These are phyloP conservation scores for Russula virescens DNA, from an alignment of 768 basidiomycete genomes.

Conservation along the genomic window DNA sequence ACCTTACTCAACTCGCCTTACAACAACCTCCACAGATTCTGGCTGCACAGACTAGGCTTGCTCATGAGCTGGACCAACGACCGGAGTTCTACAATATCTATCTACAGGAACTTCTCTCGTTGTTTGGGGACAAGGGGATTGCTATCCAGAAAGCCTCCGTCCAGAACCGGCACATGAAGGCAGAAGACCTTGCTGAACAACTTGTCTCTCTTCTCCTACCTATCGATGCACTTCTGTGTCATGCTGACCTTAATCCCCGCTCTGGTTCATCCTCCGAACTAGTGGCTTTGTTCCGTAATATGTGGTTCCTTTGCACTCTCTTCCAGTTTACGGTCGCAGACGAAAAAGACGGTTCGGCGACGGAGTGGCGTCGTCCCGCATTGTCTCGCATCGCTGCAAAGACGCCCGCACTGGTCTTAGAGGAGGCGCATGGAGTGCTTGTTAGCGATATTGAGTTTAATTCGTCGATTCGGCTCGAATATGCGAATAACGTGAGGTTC, in stretches of 20 bases:
- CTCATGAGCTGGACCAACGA: constrained; percentile 66
- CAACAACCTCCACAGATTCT: constrained; percentile 50
- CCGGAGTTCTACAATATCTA: constrained; percentile 77
- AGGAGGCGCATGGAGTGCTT: constrained; percentile 74
- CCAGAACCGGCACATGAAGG: constrained; percentile 60
- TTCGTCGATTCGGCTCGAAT: constrained; percentile 83
- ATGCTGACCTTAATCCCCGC: constrained; percentile 61
- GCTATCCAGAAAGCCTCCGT: constrained; percentile 80
- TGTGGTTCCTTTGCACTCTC: constrained; percentile 91
- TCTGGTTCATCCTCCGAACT: constrained; percentile 50
- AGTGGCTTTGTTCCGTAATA: constrained; percentile 77
- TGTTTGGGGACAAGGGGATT: constrained; percentile 89
- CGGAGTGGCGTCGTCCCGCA: constrained; percentile 75
- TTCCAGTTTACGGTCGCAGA: constrained; percentile 65
- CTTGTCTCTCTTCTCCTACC: constrained; percentile 84
- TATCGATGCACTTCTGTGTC: constrained; percentile 79
- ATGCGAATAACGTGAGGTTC: constrained; percentile 58
- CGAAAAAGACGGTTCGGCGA: constrained; percentile 52
- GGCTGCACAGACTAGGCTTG: constrained; percentile 85
- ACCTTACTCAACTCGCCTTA: not conserved
- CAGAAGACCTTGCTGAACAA: constrained; percentile 80
- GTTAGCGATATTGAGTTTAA: constrained; percentile 91
- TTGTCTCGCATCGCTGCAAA: constrained; percentile 76
- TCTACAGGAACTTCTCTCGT: constrained; percentile 73
- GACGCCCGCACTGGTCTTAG: constrained; percentile 79